Evolutionary conservation across 148 eudicot species (phyloP), one percentile per base, ranked within the genome.

Genomic region (Cornus suecica): DNA sequence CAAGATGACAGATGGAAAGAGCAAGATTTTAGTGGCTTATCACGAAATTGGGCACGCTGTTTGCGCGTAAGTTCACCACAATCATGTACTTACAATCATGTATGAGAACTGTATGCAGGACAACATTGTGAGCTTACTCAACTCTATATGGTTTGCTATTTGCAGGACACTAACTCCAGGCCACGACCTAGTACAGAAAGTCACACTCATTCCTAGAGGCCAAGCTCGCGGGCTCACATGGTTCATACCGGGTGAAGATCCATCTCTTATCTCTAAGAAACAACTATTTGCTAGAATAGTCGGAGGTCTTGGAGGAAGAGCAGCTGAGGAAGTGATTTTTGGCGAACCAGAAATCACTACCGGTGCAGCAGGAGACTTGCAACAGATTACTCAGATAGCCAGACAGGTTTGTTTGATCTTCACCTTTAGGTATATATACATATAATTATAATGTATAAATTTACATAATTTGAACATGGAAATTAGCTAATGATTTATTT

Each of bases 11-110:
- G 98, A 91, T 85, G 98, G 97, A 25, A 93, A 90, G 87, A 93
- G 77, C 87, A 90, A 91, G 90, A 84, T 86, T 20, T 76, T 93
- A 64, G 97, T 93, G 64, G 98, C 97, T 7, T 93, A 91, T 84
- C 98, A 93, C 74, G 98, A 93, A 86, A 74, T 91, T 26, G 97
- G 97, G 28, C 98, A 93, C 64, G 97, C 98, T 54, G 74, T 93
- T 24, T 90, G 98, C 78, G 91, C 94, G 94, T 90, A 88, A 90
- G 92, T 90, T 58, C 41, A 48, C 51, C 51, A 70, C 42, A 37
- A n/a, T n/a, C n/a, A n/a, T n/a, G n/a, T n/a, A n/a, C n/a, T n/a
- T n/a, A n/a, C n/a, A n/a, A n/a, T n/a, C n/a, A n/a, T n/a, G n/a
- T n/a, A n/a, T n/a, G n/a, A n/a, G n/a, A n/a, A n/a, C n/a, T n/a